Base-by-base conservation (phyloP, 495 filamentous ascomycete genomes). In the Lophium mytilinum region DNA sequence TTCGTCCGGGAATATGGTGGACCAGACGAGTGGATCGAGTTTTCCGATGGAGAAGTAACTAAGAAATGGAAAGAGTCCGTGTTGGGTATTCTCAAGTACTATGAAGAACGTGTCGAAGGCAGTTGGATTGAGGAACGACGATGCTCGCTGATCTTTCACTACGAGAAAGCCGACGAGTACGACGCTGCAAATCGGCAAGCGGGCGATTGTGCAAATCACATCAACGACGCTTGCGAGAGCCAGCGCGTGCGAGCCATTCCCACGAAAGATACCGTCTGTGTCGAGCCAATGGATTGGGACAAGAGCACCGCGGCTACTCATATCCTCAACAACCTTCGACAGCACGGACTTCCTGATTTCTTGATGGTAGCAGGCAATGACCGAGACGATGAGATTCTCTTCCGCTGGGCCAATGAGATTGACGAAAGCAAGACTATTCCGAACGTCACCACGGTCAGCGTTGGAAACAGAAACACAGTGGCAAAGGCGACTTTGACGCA, bases 371-470 rank as follows among this genome's bases (percentile, higher is more conserved):
- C 88, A 45, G 91, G 91, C 37, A 89, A 95, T 66, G 86, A 88
- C 42, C 86, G 91, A 7, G 91, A 95, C 56, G 91, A 96, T 62
- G 91, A 96, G 67, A 84, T 88, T 46, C 84, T 95, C 19, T 96
- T 91, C 75, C 86, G 84, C 36, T 96, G 91, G 91, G 91, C 90
- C 30, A 95, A 95, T 70, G 76, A 82, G 35, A 71, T 95, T 30
- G 75, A 74, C 19, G 74, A 72, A 1, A 70, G 73, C 37, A 74
- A 77, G 33, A 69, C 66, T 6, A 76, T 94, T 42, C 69, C 82
- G 36, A 76, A 88, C 53, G 85, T 89, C 7, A 83, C 84, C 62
- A 95, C 89, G 1, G 89, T 95, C 17, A 89, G 83, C 50, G 72
- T 96, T 52, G 90, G 91, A 14, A 86, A 76, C 61, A 75, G 90